phyloP scores from a whole-genome alignment of 164 flowering plant species.

The Protea cynaroides region DNA sequence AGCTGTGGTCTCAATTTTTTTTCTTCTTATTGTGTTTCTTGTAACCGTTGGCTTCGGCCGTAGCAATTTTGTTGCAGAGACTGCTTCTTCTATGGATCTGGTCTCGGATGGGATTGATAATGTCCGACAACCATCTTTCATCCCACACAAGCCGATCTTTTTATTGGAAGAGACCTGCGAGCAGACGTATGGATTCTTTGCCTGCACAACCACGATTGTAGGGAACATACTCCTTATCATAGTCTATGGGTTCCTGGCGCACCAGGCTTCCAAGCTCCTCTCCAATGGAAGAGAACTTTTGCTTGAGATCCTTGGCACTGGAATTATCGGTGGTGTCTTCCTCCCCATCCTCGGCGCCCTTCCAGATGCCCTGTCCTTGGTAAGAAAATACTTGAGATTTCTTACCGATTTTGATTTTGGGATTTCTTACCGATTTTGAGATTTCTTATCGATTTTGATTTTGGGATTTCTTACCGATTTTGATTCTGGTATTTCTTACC shows the following conservation, averaged over 20 bases:
- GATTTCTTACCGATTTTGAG: too few relatives aligned
- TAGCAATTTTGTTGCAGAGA: slow-evolving; percentile 3
- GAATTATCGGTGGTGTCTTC: slow-evolving; percentile 62
- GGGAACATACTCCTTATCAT: slow-evolving; percentile 58
- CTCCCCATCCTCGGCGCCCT: slow-evolving; percentile 69
- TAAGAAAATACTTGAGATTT: too few relatives aligned
- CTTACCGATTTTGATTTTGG: too few relatives aligned
- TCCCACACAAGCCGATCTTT: slow-evolving; percentile 2
- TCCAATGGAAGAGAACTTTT: slow-evolving; percentile 62
- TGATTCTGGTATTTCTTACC: too few relatives aligned
- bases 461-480: too few relatives aligned
- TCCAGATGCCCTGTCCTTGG: slow-evolving; percentile 78
- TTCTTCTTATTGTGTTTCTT: slow-evolving; percentile 2
- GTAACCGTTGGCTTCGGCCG: slow-evolving; percentile 2
- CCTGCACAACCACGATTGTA: slow-evolving; percentile 24
- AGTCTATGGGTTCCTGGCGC: slow-evolving; percentile 60
- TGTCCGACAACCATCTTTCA: not conserved
- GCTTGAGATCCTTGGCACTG: slow-evolving; percentile 63
- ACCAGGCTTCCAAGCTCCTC: slow-evolving; percentile 42
- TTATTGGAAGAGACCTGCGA: slow-evolving; percentile 19
- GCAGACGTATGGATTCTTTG: slow-evolving; percentile 37
- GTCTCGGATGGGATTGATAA: slow-evolving; percentile 15
- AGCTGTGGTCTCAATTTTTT: not conserved
- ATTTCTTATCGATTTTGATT: too few relatives aligned
- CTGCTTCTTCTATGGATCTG: not conserved